These are phyloP conservation scores for Argentina anserina DNA, from an alignment of 306 rosid species.

Conservation along the genomic window DNA sequence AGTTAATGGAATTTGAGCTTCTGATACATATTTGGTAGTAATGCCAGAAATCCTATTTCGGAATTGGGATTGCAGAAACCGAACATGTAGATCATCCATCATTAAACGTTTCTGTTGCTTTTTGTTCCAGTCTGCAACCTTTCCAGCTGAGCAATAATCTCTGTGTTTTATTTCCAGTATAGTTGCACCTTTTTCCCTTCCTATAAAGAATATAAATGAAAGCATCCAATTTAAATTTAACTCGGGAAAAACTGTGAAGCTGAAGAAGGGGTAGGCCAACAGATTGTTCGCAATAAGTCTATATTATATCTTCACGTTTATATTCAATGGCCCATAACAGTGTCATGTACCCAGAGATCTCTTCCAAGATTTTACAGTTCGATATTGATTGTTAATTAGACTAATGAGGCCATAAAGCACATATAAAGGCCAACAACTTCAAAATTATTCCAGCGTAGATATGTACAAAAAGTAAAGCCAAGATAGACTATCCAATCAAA, in stretches of 20 bases:
- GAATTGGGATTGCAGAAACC: conserved; percentile 42
- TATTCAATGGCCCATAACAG: conserved; percentile 1
- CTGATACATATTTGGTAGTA: conserved; percentile 20
- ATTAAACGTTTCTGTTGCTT: conserved; percentile 38
- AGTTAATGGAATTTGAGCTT: conserved; percentile 59
- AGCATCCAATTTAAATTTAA: not conserved
- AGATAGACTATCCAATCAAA: not conserved
- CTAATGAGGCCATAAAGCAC: conserved; percentile 1
- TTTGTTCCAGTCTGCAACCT: conserved; percentile 35
- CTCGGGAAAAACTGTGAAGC: not conserved
- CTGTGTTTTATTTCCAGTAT: conserved; percentile 67
- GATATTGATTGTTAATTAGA: not conserved
- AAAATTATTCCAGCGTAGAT: not conserved
- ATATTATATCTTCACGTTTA: not conserved
- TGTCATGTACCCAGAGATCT: not conserved
- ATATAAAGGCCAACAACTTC: not conserved
- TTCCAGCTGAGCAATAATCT: conserved; percentile 49
- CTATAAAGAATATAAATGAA: conserved; percentile 33
- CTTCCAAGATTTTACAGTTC: not conserved
- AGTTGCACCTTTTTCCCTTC: conserved; percentile 51
- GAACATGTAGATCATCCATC: conserved; percentile 48
- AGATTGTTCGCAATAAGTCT: not conserved
- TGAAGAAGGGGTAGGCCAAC: not conserved
- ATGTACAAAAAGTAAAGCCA: conserved; percentile 4
- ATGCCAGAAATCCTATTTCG: conserved; percentile 21